phyloP scores from a whole-genome alignment of 2,329 filamentous ascomycete genomes.

The Ophiostoma triangulosporum region DNA sequence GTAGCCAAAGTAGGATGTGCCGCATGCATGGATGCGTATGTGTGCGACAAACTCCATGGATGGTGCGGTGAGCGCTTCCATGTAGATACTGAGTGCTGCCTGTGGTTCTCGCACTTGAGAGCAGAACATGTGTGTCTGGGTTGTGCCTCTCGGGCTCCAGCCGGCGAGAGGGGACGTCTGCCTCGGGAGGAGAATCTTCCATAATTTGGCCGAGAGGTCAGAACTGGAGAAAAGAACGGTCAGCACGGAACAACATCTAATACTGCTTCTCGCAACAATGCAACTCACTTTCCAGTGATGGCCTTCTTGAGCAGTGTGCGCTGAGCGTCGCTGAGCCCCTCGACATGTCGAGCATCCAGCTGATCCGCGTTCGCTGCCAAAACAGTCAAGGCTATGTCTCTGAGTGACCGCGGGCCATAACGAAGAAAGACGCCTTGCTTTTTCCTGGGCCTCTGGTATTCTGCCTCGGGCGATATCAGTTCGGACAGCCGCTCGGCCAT shows the following conservation, averaged over 20 bases:
- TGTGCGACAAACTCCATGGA: conserved; percentile 19
- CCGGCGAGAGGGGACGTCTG: background rate
- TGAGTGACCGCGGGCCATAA: conserved; percentile 7
- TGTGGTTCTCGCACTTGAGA: background rate
- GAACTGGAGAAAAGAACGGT: background rate
- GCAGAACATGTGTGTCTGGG: background rate
- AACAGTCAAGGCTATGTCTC: conserved; percentile 6
- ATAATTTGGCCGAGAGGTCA: background rate
- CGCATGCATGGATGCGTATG: conserved; percentile 14
- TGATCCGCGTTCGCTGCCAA: background rate
- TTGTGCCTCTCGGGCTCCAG: background rate
- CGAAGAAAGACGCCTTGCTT: background rate
- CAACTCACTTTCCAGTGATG: background rate
- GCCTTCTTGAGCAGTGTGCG: background rate
- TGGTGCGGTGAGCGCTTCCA: conserved; percentile 2
- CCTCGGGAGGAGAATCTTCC: background rate
- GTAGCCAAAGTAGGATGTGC: conserved; percentile 13
- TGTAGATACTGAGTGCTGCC: conserved; percentile 4
- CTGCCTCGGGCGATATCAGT: background rate
- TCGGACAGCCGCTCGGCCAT: background rate
- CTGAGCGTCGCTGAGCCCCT: background rate
- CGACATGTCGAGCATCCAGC: conserved; percentile 3
- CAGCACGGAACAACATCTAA: background rate
- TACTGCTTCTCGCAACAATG: too few relatives aligned
- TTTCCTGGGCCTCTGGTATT: background rate